Evolutionary conservation across 257 asterid species (phyloP).

Genomic region (Salvia miltiorrhiza): DNA sequence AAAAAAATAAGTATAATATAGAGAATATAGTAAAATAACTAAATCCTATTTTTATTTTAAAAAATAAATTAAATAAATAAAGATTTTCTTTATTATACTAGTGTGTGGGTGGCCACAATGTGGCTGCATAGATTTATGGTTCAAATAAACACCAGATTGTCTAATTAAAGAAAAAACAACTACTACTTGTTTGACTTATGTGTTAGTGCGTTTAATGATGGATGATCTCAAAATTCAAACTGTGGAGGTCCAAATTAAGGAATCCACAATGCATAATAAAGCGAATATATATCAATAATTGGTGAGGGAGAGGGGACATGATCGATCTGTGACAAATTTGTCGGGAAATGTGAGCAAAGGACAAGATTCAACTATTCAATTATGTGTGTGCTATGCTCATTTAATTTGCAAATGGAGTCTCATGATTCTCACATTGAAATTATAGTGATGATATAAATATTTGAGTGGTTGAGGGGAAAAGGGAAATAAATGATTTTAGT

Average conservation of each 20-base stretch:
- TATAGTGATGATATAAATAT: not conserved
- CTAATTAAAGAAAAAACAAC: not conserved
- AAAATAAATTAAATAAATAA: no score
- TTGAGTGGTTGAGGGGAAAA: conserved; percentile 6
- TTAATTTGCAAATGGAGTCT: not conserved
- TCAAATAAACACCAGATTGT: no score
- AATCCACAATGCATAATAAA: not conserved
- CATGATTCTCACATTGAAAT: not conserved
- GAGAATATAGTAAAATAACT: no score
- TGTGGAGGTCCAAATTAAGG: not conserved
- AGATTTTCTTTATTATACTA: no score
- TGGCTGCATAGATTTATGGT: no score
- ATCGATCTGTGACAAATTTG: not conserved
- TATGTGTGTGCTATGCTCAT: not conserved
- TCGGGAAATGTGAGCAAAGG: not conserved
- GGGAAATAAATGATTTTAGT: conserved; percentile 9
- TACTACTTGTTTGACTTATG: not conserved
- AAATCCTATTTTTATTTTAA: no score
- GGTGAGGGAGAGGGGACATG: not conserved
- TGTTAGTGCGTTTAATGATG: not conserved
- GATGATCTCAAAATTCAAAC: not conserved
- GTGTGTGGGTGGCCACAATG: no score
- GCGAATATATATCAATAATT: not conserved
- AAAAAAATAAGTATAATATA: no score
- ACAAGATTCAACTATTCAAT: not conserved